These are phyloP conservation scores for Arabidopsis arenosa DNA, from an alignment of 345 rosid genomes.

Conservation along the genomic window DNA sequence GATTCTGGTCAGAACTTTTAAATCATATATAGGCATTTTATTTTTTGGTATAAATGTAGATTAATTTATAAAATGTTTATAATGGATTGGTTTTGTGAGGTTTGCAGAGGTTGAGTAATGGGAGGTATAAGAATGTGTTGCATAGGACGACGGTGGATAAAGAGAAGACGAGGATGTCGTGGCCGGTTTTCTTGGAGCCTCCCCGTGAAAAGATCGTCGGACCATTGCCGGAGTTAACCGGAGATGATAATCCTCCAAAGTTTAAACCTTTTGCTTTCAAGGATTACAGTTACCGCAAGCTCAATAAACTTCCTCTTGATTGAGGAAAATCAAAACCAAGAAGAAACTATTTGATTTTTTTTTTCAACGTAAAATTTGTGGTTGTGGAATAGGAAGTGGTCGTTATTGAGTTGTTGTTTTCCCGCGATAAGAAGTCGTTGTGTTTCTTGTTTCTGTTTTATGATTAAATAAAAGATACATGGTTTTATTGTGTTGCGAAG, in stretches of 20 bases:
- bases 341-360: neutral
- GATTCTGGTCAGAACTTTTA: constrained; percentile 52
- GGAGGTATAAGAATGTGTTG: constrained; percentile 65
- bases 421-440: constrained; percentile 14
- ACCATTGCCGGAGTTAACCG: constrained; percentile 63
- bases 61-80: neutral
- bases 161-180: constrained; percentile 85
- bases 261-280: constrained; percentile 67
- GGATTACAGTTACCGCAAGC: constrained; percentile 77
- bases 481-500: constrained; percentile 9
- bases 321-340: neutral
- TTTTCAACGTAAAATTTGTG: neutral
- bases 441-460: constrained; percentile 12
- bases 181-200: constrained; percentile 96
- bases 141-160: constrained; percentile 77
- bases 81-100: neutral
- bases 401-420: constrained; percentile 30
- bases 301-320: constrained; percentile 71
- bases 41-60: neutral
- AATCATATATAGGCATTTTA: too few relatives aligned
- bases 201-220: constrained; percentile 63
- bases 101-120: constrained; percentile 78
- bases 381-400: constrained; percentile 20
- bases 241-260: constrained; percentile 54
- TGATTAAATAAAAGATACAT: constrained; percentile 14